Percentiles rank a stretch among this genome's conserved stretches.
Evolutionary conservation across 2,329 filamentous ascomycete genomes (phyloP).

Genomic region (Penicillium thymicola): DNA sequence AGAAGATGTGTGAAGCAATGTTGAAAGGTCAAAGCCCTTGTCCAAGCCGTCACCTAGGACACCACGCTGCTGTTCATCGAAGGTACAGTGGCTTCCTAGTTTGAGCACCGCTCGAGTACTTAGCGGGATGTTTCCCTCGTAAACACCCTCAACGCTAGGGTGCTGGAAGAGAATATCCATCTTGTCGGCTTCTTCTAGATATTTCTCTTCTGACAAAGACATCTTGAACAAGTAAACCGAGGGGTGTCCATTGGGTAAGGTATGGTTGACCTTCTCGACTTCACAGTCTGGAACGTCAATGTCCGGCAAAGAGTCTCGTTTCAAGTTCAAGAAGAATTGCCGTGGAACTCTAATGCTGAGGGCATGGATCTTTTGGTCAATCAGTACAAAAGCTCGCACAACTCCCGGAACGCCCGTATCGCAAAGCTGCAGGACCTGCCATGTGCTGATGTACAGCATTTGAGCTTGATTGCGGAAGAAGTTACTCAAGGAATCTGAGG

Average conservation of each 20-base stretch:
- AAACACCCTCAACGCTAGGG: conserved; percentile 92
- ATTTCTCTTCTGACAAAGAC: conserved; percentile 82
- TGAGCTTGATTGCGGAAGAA: conserved; percentile 92
- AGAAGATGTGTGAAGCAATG: conserved; percentile 64
- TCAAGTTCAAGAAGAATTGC: conserved; percentile 87
- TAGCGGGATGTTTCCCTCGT: conserved; percentile 88
- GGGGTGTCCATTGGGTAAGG: conserved; percentile 88
- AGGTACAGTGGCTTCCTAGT: conserved; percentile 85
- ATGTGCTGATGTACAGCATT: conserved; percentile 82
- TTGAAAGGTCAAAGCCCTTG: conserved; percentile 82
- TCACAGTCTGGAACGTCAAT: conserved; percentile 81
- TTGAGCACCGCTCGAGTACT: conserved; percentile 83
- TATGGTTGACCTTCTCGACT: conserved; percentile 90
- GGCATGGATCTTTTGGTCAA: conserved; percentile 85
- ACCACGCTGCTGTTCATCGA: conserved; percentile 85
- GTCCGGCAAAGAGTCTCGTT: conserved; percentile 80
- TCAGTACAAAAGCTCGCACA: conserved; percentile 83
- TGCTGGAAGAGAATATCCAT: conserved; percentile 83
- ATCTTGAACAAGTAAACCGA: conserved; percentile 94
- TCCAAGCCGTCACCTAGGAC: conserved; percentile 91
- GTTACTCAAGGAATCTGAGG: conserved; percentile 60
- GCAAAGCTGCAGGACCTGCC: conserved; percentile 88
- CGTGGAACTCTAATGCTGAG: conserved; percentile 87
- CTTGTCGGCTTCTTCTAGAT: conserved; percentile 78
- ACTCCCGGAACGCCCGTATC: conserved; percentile 80